Conservation (phyloP, 306 rosid genomes). For the Potentilla sterilis region DNA sequence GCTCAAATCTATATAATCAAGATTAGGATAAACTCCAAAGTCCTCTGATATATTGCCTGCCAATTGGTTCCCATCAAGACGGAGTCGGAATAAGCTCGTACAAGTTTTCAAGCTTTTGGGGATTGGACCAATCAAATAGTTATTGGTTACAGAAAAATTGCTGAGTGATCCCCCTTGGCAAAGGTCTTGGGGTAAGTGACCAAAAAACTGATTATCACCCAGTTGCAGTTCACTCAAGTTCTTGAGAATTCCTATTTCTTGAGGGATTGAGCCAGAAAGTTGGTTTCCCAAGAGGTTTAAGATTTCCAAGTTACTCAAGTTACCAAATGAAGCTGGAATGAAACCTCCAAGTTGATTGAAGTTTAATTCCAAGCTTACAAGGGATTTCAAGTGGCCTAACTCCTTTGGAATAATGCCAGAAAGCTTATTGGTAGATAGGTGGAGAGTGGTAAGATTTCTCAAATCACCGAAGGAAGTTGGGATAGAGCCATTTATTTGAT, state of each 20-base stretch:
- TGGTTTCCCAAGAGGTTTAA: constrained; percentile 16
- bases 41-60: constrained; percentile 13
- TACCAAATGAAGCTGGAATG: constrained; percentile 4
- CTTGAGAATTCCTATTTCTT: background rate
- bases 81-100: constrained; percentile 1
- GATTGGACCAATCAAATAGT: constrained; percentile 7
- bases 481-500: background rate
- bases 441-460: background rate
- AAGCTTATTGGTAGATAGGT: background rate
- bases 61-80: constrained; percentile 17
- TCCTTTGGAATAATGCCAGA: constrained; percentile 16
- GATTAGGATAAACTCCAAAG: constrained; percentile 1
- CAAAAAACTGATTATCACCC: background rate
- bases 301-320: background rate
- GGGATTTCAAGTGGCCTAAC: constrained; percentile 16
- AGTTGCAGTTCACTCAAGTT: background rate
- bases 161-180: background rate
- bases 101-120: constrained; percentile 14
- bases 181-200: background rate
- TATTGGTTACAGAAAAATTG: background rate
- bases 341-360: constrained; percentile 9
- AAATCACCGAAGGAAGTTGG: background rate
- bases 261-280: constrained; percentile 23
- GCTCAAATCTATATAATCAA: background rate
- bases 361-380: background rate